A percentile compares a stretch with the other conserved stretches of the same genome.
phyloP scores from a whole-genome alignment of 225 moss, liverwort and hornwort genomes.

The Rhytidiadelphus loreus region DNA sequence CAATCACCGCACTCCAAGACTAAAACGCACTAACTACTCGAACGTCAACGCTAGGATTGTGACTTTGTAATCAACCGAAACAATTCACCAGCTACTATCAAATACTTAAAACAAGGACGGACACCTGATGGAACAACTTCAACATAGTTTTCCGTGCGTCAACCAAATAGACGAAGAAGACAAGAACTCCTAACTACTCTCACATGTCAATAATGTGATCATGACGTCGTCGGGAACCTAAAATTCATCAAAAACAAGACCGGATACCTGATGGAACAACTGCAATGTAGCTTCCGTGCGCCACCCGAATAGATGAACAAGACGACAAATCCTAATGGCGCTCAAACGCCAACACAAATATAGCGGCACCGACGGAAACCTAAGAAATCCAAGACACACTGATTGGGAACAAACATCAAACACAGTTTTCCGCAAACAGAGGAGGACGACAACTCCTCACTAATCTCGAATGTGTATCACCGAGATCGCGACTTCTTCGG shows the following conservation, averaged over 20 bases:
- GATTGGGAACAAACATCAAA: background rate
- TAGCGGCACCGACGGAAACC: background rate
- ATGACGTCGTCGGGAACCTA: background rate
- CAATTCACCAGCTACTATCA: background rate
- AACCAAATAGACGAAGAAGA: background rate
- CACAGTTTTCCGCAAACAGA: background rate
- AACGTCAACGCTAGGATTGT: background rate
- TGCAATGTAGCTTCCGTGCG: background rate
- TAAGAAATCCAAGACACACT: background rate
- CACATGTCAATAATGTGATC: background rate
- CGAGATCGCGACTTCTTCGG: background rate
- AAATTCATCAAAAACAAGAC: background rate
- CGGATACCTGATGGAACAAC: background rate
- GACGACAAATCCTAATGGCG: background rate
- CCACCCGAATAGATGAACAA: background rate
- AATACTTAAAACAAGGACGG: background rate
- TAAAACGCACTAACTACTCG: background rate
- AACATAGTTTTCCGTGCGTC: background rate
- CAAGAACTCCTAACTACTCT: background rate
- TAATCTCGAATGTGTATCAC: background rate
- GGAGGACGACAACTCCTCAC: background rate
- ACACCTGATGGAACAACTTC: background rate
- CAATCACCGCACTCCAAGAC: background rate
- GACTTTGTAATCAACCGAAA: background rate
- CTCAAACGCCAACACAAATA: background rate